Percentiles rank a stretch among this genome's conserved stretches.
phyloP scores from a whole-genome alignment of 208 protist species.

The Leishmania turanica region DNA sequence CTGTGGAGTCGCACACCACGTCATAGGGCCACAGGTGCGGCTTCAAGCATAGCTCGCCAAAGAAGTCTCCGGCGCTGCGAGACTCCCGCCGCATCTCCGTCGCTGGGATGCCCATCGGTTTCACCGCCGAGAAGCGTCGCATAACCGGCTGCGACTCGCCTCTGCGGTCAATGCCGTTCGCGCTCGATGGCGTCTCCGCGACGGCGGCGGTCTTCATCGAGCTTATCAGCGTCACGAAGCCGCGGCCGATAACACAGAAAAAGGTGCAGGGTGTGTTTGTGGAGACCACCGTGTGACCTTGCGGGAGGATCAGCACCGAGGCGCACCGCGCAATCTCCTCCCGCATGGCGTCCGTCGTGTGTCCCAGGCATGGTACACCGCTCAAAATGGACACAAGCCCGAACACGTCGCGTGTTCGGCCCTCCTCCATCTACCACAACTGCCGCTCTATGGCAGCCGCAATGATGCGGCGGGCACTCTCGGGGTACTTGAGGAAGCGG shows the following conservation, averaged over 20 bases:
- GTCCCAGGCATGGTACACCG: conserved; percentile 82
- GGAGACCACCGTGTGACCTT: conserved; percentile 41
- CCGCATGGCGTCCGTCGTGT: conserved; percentile 77
- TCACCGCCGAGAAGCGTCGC: not conserved
- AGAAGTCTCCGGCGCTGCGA: conserved; percentile 62
- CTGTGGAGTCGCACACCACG: conserved; percentile 63
- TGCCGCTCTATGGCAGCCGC: conserved; percentile 58
- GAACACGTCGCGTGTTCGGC: conserved; percentile 63
- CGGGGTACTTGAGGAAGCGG: conserved; percentile 64
- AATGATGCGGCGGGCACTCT: conserved; percentile 47
- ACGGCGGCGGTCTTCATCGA: not conserved
- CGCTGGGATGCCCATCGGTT: not conserved
- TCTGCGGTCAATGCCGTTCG: not conserved
- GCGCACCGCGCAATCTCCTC: conserved; percentile 56
- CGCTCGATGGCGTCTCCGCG: not conserved
- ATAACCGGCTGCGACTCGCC: not conserved
- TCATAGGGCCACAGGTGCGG: conserved; percentile 75
- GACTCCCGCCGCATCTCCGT: conserved; percentile 35
- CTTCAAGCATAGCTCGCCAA: conserved; percentile 79
- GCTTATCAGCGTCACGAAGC: conserved; percentile 43
- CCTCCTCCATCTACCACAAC: conserved; percentile 69
- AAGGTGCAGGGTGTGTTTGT: conserved; percentile 56
- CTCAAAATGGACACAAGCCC: conserved; percentile 67
- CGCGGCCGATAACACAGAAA: conserved; percentile 80
- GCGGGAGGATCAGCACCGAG: conserved; percentile 49